Evolutionary conservation across 495 filamentous ascomycete genomes (phyloP), one percentile per base, ranked within the genome.

Genomic region (Podospora pseudocomata): DNA sequence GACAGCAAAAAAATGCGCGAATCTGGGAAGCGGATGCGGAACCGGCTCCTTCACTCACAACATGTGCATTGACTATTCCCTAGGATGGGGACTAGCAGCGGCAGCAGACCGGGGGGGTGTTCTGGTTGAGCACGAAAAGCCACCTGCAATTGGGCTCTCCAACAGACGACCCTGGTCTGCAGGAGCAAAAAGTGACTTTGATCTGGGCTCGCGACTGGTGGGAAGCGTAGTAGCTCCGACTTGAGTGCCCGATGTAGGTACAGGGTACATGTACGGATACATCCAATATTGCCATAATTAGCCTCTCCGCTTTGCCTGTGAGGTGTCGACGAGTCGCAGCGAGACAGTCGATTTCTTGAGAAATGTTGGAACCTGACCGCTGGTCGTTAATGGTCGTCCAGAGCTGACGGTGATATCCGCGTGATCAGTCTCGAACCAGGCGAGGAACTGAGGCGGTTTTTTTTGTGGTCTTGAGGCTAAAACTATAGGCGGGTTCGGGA

Each of bases 271-370:
- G 72, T 49, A 49, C 39, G 39, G 39, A 72, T 71, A 73, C 71
- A 75, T 74, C 62, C 75, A 74, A 76, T 73, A 75, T 77, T 75
- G 77, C 75, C 75, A 77, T 79, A 77, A 74, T 79, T 76, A 76
- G 77, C 73, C 72, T 67, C 72, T 67, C 70, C 32, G 32, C 63
- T 64, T 67, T 68, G 64, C 69, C 65, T 72, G 65, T 65, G 66
- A 60, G 57, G 61, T 70, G 63, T 66, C 65, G 70, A 62, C 67
- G 67, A 69, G 69, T 73, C 65, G 58, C 65, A 70, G 70, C 68
- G 65, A 72, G 63, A 67, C 44, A 26, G 39, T 19, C 13, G 49
- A 19, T 4, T 58, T 58, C 23, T 58, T 26, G 19, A 58, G 18
- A 58, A 58, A 58, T 19, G 18, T 58, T 26, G 55, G 23, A 58